phyloP scores from a whole-genome alignment of 371 early-diverging fungal genomes.

The Mucor irregularis region DNA sequence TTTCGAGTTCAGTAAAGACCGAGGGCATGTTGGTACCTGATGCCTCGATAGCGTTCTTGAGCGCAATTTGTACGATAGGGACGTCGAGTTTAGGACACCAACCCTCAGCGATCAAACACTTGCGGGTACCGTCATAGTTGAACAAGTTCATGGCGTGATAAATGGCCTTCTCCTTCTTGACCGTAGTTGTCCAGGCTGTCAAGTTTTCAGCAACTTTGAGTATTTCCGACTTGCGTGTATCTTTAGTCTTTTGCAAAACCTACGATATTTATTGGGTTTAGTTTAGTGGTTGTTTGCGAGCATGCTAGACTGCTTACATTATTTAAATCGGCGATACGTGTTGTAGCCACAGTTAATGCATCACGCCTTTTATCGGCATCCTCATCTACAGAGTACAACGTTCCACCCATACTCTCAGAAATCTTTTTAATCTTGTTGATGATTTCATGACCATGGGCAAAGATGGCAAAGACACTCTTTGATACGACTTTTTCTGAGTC shows the following conservation, averaged over 20 bases:
- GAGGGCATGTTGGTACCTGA: constrained; percentile 82
- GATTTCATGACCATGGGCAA: constrained; percentile 92
- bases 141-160: constrained; percentile 94
- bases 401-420: constrained; percentile 91
- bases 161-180: constrained; percentile 95
- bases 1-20: constrained; percentile 80
- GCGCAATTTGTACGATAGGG: constrained; percentile 72
- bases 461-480: constrained; percentile 95
- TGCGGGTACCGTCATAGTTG: constrained; percentile 88
- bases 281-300: not conserved
- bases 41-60: constrained; percentile 65
- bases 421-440: constrained; percentile 90
- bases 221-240: constrained; percentile 80
- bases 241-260: constrained; percentile 81
- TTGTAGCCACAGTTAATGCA: constrained; percentile 67
- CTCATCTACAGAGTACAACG: constrained; percentile 86
- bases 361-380: constrained; percentile 78
- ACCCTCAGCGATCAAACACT: constrained; percentile 95
- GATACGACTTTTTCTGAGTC: constrained; percentile 72
- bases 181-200: constrained; percentile 80
- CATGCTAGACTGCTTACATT: constrained; percentile 24
- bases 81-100: constrained; percentile 91
- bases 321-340: constrained; percentile 45
- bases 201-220: constrained; percentile 76
- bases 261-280: not conserved